Base-by-base conservation (phyloP, 2,329 filamentous ascomycete genomes). In the Aspergillus uvarum region DNA sequence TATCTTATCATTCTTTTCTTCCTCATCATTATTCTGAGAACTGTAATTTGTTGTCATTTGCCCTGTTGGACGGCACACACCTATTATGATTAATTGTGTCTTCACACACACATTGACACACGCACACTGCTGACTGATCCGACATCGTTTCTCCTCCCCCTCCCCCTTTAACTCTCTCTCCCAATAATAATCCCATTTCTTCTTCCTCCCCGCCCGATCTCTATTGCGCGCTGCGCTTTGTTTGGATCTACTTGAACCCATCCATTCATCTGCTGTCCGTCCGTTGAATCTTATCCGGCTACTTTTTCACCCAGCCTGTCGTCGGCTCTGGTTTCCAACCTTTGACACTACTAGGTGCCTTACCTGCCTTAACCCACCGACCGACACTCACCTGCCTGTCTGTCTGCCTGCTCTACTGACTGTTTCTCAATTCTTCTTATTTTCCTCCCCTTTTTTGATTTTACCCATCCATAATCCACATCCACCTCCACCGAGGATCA, bases 111-210 rank as follows among this genome's bases (percentile, higher is more conserved):
- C 31, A 24, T 22, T 47, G 16, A 26, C 24, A 26, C 24, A 26
- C 5, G 7, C 24, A 26, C 24, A 8, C 52, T 48, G 61, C 65
- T 63, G 62, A 67, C 63, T 64, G 54, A 61, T 60, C 44, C 29
- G 47, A 38, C 32, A 44, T 29, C 21, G 14, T 49, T 55, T 48
- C 63, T 65, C 60, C n/a, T 12, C 53, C 7, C 24, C 24, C 22
- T 50, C n/a, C 21, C 12, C 14, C 7, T 47, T 29, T 29, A 54
- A 47, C 42, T 44, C 53, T 47, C 42, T 44, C 53, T 47, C 47
- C 26, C 53, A 47, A 26, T 35, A 54, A 26, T 62, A 42, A 29
- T 50, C 51, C 42, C 48, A 55, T 42, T 44, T 42, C 44, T 54
- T 50, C 26, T 49, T 56, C 52, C 49, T 56, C 59, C 52, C 52